Evolutionary conservation across 345 rosid species (phyloP).

Genomic region (Gossypium longicalyx): DNA sequence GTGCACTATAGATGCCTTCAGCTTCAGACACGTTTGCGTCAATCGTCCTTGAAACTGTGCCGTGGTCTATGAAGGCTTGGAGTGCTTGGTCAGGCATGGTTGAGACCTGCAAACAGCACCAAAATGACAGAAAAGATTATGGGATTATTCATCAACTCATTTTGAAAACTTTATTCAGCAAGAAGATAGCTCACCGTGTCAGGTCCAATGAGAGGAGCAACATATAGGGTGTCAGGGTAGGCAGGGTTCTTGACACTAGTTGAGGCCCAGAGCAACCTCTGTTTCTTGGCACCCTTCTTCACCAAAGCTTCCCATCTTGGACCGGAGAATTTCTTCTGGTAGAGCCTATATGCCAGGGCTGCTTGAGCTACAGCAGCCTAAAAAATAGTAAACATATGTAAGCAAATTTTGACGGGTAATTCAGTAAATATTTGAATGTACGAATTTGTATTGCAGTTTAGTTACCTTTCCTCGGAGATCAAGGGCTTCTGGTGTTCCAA

Average conservation of each 20-base stretch:
- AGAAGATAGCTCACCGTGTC: constrained; percentile 58
- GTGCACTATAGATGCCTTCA: constrained; percentile 89
- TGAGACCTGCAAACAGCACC: constrained; percentile 53
- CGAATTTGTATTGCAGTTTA: constrained; percentile 28
- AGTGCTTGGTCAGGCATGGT: constrained; percentile 99
- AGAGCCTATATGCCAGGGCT: constrained; percentile 79
- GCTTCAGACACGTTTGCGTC: constrained; percentile 85
- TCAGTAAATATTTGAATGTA: neutral
- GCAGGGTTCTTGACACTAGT: constrained; percentile 96
- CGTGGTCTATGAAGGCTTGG: constrained; percentile 84
- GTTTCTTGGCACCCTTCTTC: constrained; percentile 97
- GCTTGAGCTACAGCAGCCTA: constrained; percentile 98
- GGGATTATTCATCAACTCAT: neutral
- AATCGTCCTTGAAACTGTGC: constrained; percentile 79
- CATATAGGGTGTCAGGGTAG: constrained; percentile 83
- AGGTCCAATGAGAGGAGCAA: constrained; percentile 87
- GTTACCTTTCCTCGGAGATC: constrained; percentile 95
- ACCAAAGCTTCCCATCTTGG: constrained; percentile 92
- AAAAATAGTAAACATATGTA: constrained; percentile 16
- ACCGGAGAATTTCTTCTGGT: constrained; percentile 95
- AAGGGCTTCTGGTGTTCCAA: constrained; percentile 89
- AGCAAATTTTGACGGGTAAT: constrained; percentile 12
- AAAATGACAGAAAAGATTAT: neutral
- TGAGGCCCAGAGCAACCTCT: constrained; percentile 90
- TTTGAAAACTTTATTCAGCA: neutral